Evolutionary conservation across 129 eudicot species (phyloP).

Genomic region (Lactuca saligna): DNA sequence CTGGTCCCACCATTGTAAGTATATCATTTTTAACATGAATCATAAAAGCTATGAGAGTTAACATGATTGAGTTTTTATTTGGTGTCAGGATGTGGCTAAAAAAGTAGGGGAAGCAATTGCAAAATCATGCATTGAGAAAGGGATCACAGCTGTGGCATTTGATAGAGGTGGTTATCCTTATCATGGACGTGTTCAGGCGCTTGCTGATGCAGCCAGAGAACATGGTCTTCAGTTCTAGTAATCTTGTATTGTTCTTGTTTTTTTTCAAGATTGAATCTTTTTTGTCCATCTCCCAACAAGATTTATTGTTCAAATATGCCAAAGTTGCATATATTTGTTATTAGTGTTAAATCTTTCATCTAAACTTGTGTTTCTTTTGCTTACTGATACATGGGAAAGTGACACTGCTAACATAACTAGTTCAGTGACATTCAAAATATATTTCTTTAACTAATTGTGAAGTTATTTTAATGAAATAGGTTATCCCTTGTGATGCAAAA

Average conservation of each 20-base stretch:
- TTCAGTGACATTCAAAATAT: background rate
- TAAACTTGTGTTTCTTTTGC: conserved; percentile 10
- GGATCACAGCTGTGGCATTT: conserved; percentile 86
- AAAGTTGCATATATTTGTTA: conserved; percentile 27
- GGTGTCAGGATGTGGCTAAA: conserved; percentile 77
- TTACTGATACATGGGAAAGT: background rate
- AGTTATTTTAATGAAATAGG: too few relatives aligned
- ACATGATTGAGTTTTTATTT: conserved; percentile 5
- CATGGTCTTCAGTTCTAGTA: conserved; percentile 85
- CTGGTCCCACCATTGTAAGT: conserved; percentile 93
- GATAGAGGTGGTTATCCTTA: conserved; percentile 94
- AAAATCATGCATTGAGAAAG: conserved; percentile 83
- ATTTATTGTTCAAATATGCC: conserved; percentile 32
- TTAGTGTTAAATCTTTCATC: conserved; percentile 12
- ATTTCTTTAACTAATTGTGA: background rate
- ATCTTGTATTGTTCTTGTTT: conserved; percentile 1
- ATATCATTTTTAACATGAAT: background rate
- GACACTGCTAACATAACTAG: too few relatives aligned
- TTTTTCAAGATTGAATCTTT: conserved; percentile 33
- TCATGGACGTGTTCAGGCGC: conserved; percentile 91
- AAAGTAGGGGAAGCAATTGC: conserved; percentile 84
- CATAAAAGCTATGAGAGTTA: too few relatives aligned
- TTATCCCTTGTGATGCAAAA: too few relatives aligned
- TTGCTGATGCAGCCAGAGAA: conserved; percentile 92
- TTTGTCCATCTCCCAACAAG: conserved; percentile 26